A percentile compares a stretch with the other conserved stretches of the same genome.
Evolutionary conservation across 2,329 filamentous ascomycete species (phyloP).

Genomic region (Penicillium sp.): DNA sequence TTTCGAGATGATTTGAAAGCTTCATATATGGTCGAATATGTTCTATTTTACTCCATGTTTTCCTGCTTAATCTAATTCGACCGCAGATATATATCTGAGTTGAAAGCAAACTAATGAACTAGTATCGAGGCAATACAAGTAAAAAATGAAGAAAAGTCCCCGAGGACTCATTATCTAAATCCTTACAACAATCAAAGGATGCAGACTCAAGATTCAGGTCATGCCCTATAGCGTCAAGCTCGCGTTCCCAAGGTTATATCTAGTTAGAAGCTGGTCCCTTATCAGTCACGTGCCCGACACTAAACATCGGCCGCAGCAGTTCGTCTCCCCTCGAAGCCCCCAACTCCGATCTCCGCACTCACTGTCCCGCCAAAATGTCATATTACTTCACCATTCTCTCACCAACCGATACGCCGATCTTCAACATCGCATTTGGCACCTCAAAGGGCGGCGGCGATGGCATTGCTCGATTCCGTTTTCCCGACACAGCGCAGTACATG

Average conservation of each 20-base stretch:
- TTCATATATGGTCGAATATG: background rate
- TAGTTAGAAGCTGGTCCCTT: slow-evolving; percentile 1
- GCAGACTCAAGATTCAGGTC: too few species aligned
- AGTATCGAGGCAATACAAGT: too few species aligned
- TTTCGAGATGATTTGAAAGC: background rate
- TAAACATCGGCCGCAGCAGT: slow-evolving; percentile 2
- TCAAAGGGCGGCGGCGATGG: slow-evolving; percentile 95
- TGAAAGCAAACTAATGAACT: too few species aligned
- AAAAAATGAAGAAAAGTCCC: too few species aligned
- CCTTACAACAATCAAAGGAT: too few species aligned
- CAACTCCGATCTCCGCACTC: slow-evolving; percentile 4
- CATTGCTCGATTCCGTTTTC: slow-evolving; percentile 83
- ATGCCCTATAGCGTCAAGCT: too few species aligned
- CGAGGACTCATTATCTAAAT: too few species aligned
- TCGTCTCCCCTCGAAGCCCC: slow-evolving; percentile 1
- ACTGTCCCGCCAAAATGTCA: slow-evolving; percentile 63
- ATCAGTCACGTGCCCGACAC: slow-evolving; percentile 12
- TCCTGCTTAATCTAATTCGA: background rate
- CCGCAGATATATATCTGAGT: background rate
- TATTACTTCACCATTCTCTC: slow-evolving; percentile 99
- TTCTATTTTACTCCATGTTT: background rate
- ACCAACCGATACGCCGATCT: slow-evolving; percentile 91
- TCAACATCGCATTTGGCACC: slow-evolving; percentile 95
- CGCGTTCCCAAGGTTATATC: too few species aligned
- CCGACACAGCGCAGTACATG: slow-evolving; percentile 83